Evolutionary conservation across 768 basidiomycete species (phyloP).

Genomic region (Agrocybe pediades): DNA sequence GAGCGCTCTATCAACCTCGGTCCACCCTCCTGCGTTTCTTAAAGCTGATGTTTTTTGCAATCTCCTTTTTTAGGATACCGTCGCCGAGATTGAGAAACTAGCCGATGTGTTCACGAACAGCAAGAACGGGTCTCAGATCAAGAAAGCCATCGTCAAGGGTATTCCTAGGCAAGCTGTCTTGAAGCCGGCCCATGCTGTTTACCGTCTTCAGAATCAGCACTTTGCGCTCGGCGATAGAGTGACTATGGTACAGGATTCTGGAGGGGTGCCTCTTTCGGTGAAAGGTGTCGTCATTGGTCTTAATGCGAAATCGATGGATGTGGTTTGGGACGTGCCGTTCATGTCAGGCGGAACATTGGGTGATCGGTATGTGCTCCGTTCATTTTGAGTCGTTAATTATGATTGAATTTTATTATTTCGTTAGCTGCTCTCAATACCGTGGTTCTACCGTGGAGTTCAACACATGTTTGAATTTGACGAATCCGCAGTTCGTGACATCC

Average conservation of each 20-base stretch:
- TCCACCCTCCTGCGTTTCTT: neutral
- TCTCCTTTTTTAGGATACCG: conserved; percentile 59
- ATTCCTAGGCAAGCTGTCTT: conserved; percentile 93
- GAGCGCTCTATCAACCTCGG: conserved; percentile 1
- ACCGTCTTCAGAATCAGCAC: conserved; percentile 85
- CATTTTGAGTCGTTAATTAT: neutral
- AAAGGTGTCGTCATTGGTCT: conserved; percentile 95
- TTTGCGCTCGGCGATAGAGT: conserved; percentile 93
- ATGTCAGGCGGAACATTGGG: conserved; percentile 89
- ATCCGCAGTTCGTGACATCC: conserved; percentile 82
- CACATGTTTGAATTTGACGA: conserved; percentile 85
- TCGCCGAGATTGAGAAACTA: conserved; percentile 74
- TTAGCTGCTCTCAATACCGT: conserved; percentile 55
- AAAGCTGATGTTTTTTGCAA: neutral
- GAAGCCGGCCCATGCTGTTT: conserved; percentile 88
- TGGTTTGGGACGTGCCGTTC: conserved; percentile 95
- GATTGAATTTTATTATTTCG: neutral
- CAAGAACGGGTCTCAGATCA: conserved; percentile 67
- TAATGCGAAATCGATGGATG: conserved; percentile 86
- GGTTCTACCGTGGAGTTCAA: conserved; percentile 88
- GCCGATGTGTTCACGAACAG: conserved; percentile 68
- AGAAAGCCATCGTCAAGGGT: conserved; percentile 90
- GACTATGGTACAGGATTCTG: conserved; percentile 94
- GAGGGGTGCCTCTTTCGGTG: conserved; percentile 84
- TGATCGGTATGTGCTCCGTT: conserved; percentile 57